A percentile compares a stretch with the other conserved stretches of the same genome.
These are phyloP conservation scores for Suhomyces taliae DNA, from an alignment of 1,139 yeast genomes.

Conservation along the genomic window DNA sequence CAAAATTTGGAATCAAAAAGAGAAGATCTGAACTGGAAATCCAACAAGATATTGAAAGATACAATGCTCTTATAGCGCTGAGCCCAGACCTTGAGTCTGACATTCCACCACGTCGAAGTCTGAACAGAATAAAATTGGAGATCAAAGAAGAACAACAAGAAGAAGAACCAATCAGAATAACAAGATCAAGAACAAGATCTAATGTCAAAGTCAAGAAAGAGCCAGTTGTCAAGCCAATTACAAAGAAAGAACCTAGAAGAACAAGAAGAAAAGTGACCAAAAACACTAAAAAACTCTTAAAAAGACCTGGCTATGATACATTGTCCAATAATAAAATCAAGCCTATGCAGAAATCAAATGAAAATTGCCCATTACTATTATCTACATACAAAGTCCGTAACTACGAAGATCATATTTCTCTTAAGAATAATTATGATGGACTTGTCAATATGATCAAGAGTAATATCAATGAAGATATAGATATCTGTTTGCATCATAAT, in stretches of 20 bases:
- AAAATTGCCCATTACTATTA: neutral
- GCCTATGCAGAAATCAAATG: neutral
- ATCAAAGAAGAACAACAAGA: neutral
- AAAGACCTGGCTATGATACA: constrained; percentile 1
- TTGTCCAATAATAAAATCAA: neutral
- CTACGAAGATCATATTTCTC: constrained; percentile 20
- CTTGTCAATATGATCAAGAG: constrained; percentile 20
- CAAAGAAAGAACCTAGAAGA: no score
- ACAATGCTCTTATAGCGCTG: constrained; percentile 19
- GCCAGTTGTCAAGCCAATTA: neutral
- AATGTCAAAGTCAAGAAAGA: neutral
- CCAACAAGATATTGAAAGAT: constrained; percentile 22
- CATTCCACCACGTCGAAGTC: constrained; percentile 26
- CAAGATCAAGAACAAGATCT: neutral
- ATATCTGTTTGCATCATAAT: constrained; percentile 22
- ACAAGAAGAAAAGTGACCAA: neutral
- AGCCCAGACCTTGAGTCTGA: constrained; percentile 23
- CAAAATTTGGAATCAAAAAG: constrained; percentile 1
- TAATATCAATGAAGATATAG: constrained; percentile 18
- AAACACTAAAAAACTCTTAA: neutral
- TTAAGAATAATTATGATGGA: constrained; percentile 19
- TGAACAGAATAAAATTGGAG: neutral
- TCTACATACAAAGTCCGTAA: neutral
- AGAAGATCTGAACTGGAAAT: constrained; percentile 15
- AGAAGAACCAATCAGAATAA: neutral